Conservation (phyloP, 1,284 basidiomycete genomes). For the Chalciporus piperatoides region DNA sequence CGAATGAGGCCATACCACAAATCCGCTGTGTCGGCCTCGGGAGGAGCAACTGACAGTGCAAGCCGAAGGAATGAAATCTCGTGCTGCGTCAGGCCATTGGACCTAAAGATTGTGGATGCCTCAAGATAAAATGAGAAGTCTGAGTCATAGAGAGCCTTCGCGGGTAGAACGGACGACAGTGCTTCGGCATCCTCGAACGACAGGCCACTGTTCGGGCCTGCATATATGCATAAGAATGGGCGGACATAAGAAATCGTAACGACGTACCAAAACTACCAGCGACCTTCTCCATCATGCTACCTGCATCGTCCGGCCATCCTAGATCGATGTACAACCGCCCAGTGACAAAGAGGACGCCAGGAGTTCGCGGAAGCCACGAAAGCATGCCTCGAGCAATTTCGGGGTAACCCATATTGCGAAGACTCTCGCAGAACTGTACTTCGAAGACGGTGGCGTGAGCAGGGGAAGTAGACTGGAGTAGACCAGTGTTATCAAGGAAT, state of each 20-base stretch:
- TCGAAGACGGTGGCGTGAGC: conserved; percentile 64
- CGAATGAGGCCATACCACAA: conserved; percentile 81
- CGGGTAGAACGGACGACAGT: conserved; percentile 60
- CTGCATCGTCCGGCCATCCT: conserved; percentile 75
- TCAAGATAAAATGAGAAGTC: conserved; percentile 77
- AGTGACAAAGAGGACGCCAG: conserved; percentile 71
- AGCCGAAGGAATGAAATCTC: conserved; percentile 74
- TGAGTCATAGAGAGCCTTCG: conserved; percentile 51
- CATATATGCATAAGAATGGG: conserved; percentile 12
- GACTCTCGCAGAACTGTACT: conserved; percentile 64
- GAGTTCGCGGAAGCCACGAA: conserved; percentile 71
- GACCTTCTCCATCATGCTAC: conserved; percentile 67
- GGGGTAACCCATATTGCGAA: conserved; percentile 65
- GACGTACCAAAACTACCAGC: conserved; percentile 69
- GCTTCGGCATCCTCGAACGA: conserved; percentile 62
- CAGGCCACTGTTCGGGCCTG: conserved; percentile 53
- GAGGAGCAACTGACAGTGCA: conserved; percentile 66
- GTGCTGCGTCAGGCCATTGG: conserved; percentile 50
- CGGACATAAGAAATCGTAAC: background rate
- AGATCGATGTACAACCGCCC: conserved; percentile 66
- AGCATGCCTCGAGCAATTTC: conserved; percentile 62
- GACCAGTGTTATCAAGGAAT: conserved; percentile 61
- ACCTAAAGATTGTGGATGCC: conserved; percentile 69
- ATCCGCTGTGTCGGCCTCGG: conserved; percentile 51
- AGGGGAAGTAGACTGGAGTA: conserved; percentile 63